Evolutionary conservation across 1,284 basidiomycete species (phyloP), one percentile per base, ranked within the genome.

Genomic region (Papiliotrema fonsecae): DNA sequence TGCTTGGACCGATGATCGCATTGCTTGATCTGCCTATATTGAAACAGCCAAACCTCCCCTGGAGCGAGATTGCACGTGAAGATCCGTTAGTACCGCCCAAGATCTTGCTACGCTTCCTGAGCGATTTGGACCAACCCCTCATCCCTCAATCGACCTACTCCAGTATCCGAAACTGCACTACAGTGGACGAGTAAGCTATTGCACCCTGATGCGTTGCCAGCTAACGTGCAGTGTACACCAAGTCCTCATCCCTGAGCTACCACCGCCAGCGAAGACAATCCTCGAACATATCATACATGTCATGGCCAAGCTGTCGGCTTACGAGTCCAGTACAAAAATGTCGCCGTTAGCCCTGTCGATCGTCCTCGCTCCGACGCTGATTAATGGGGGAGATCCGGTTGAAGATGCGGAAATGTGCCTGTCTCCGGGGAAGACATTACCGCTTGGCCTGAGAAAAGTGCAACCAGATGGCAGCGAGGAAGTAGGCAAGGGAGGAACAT

Each of bases 81-180:
- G 69, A 72, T 43, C 63, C 67, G 0, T 50, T 68, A 5, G 43
- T 68, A 2, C 67, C 61, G 4, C 64, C 69, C 0, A 64, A 62
- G 26, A 39, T 65, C 24, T 42, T 67, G 11, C 48, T 54, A 32
- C 51, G 54, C 3, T 49, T 65, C 26, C 38, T 63, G 18, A 35
- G 39, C 6, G 47, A 54, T 7, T 45, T 59, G 18, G 26, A 31
- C 0, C 21, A 31, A 1, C 64, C 66, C 0, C 24, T 69, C 11
- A 54, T 70, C 34, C 38, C 49, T 3, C 26, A 26, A 4, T 24
- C 28, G 5, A 19, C 49, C 16, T 70, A 70, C 44, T 39, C 47
- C 4, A 22, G 45, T 14, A 51, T 70, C 11, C 42, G 59, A n/a
- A 24, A 30, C 2, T 45, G 47, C 4, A 40, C 21, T 14, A 42